These are phyloP conservation scores for Globisporangium sylvaticum DNA, from an alignment of 352 stramenopile genomes.

Conservation along the genomic window DNA sequence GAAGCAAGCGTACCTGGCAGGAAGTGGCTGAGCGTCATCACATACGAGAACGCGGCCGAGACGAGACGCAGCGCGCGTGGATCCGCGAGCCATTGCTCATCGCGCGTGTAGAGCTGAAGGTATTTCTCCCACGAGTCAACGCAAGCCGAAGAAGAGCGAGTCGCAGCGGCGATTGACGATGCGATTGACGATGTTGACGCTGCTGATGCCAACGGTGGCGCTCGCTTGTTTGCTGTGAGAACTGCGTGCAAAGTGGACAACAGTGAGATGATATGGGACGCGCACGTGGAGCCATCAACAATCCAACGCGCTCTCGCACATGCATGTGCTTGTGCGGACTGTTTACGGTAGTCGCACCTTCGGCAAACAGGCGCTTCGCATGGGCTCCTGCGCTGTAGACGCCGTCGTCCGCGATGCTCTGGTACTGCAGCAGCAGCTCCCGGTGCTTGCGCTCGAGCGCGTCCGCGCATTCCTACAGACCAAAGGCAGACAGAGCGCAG, in stretches of 20 bases:
- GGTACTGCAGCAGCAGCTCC: conserved; percentile 36
- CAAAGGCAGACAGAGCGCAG: background rate
- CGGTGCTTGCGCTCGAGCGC: conserved; percentile 19
- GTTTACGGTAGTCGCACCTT: conserved; percentile 24
- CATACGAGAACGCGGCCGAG: conserved; percentile 68
- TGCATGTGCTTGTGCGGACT: background rate
- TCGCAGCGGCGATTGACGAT: background rate
- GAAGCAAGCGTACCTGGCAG: conserved; percentile 26
- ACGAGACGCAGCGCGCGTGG: conserved; percentile 37
- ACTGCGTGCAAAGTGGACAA: conserved; percentile 7
- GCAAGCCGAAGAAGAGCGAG: background rate
- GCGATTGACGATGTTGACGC: background rate
- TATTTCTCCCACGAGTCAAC: conserved; percentile 40
- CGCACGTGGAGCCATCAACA: background rate
- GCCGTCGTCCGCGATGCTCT: conserved; percentile 38
- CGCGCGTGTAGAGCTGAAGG: conserved; percentile 33
- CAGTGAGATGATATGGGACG: background rate
- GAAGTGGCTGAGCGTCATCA: conserved; percentile 56
- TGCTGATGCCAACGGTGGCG: background rate
- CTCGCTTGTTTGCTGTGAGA: background rate
- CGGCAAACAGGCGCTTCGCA: conserved; percentile 38
- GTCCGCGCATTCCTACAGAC: conserved; percentile 27
- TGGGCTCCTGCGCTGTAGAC: conserved; percentile 31
- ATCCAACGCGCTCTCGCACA: background rate
- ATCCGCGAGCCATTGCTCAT: conserved; percentile 30